A percentile compares a stretch with the other conserved stretches of the same genome.
These are phyloP conservation scores for Aspergillus ellipticus DNA, from an alignment of 495 filamentous ascomycete species.

Conservation along the genomic window DNA sequence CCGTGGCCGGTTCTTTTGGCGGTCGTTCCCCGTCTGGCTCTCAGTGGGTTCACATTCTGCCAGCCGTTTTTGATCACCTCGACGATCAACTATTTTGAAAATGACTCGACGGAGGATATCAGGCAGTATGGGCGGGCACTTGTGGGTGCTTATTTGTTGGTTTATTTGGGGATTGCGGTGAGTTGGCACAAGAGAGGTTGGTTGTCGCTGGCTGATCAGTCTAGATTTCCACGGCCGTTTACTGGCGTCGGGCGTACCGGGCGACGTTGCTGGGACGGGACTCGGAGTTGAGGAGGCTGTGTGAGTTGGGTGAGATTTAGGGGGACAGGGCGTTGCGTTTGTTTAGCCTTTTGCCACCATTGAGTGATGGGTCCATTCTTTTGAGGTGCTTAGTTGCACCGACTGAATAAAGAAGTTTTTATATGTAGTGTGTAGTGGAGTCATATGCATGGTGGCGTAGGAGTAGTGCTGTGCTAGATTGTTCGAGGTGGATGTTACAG, in stretches of 20 bases:
- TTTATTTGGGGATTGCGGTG: conserved; percentile 56
- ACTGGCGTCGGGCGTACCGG: conserved; percentile 49
- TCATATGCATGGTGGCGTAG: too few relatives aligned
- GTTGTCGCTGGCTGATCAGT: conserved; percentile 6
- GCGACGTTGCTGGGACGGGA: too few relatives aligned
- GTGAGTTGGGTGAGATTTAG: too few relatives aligned
- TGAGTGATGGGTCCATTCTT: too few relatives aligned
- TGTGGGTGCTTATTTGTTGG: conserved; percentile 52
- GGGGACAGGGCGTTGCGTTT: too few relatives aligned
- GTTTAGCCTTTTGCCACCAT: too few relatives aligned
- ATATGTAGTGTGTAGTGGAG: too few relatives aligned
- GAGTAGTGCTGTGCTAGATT: too few relatives aligned
- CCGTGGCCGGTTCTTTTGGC: conserved; percentile 31
- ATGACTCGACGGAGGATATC: conserved; percentile 18
- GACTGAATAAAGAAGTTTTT: too few relatives aligned
- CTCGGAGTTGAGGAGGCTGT: too few relatives aligned
- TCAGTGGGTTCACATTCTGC: conserved; percentile 52
- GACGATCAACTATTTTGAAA: conserved; percentile 33
- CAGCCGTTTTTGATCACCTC: conserved; percentile 58
- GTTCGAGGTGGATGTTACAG: too few relatives aligned
- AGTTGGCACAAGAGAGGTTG: conserved; percentile 2
- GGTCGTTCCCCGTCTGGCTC: conserved; percentile 44
- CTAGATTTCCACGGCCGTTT: conserved; percentile 41
- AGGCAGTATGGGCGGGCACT: conserved; percentile 49
- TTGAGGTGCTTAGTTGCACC: too few relatives aligned